phyloP scores from a whole-genome alignment of 73 alveolate species.

The Paramecium pentaurelia region DNA sequence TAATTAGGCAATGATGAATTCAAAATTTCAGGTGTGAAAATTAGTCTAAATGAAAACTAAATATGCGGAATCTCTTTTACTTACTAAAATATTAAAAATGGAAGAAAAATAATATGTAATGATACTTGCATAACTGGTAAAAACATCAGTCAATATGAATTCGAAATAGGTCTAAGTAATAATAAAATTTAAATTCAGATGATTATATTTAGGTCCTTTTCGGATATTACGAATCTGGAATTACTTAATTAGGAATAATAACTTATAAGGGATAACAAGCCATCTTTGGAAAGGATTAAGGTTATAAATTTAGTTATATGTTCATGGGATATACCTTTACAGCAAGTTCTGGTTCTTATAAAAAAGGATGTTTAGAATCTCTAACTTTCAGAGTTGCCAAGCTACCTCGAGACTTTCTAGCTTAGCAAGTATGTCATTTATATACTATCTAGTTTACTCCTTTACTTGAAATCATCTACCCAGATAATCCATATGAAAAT shows the following conservation, averaged over 20 bases:
- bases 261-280: conserved; percentile 13
- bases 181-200: neutral
- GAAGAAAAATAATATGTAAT: neutral
- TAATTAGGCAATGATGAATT: neutral
- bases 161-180: neutral
- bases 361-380: neutral
- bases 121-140: neutral
- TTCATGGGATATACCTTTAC: neutral
- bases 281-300: neutral
- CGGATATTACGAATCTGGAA: neutral
- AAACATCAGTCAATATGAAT: neutral
- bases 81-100: neutral
- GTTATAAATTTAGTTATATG: neutral
- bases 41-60: neutral
- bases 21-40: neutral
- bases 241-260: neutral
- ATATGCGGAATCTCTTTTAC: neutral
- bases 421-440: neutral
- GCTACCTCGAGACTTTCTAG: neutral
- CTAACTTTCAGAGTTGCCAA: neutral
- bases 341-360: neutral
- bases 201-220: neutral
- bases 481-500: neutral
- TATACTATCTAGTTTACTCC: neutral
- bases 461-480: neutral